Evolutionary conservation across 2,329 filamentous ascomycete species (phyloP).

Genomic region (Metarhizium album): DNA sequence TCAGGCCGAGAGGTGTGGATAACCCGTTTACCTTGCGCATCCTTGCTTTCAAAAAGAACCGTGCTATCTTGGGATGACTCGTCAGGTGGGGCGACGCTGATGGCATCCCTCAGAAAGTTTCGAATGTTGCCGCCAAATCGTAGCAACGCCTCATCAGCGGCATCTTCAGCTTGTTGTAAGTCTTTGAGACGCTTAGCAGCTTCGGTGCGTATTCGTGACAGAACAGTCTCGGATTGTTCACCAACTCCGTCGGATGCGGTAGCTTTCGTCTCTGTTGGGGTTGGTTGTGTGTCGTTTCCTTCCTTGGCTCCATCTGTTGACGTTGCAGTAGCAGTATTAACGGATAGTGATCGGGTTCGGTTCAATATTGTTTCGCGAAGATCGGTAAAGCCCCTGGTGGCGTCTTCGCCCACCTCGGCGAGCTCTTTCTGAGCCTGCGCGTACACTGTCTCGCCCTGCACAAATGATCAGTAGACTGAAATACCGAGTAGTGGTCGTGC

Average conservation of each 20-base stretch:
- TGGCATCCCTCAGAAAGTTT: constrained; percentile 82
- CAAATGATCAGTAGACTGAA: constrained; percentile 2
- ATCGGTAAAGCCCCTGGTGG: constrained; percentile 66
- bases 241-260: constrained; percentile 30
- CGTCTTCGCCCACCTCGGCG: constrained; percentile 66
- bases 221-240: constrained; percentile 49
- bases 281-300: constrained; percentile 29
- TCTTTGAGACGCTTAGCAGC: constrained; percentile 78
- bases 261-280: constrained; percentile 32
- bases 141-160: constrained; percentile 87
- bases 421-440: constrained; percentile 82
- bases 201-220: constrained; percentile 65
- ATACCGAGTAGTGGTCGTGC: background rate
- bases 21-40: constrained; percentile 78
- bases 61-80: constrained; percentile 42
- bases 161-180: constrained; percentile 85
- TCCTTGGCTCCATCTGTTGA: constrained; percentile 19
- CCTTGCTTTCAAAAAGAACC: constrained; percentile 88
- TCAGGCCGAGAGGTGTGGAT: constrained; percentile 93
- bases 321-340: constrained; percentile 33
- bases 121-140: constrained; percentile 84
- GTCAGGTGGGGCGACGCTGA: constrained; percentile 70
- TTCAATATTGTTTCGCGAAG: constrained; percentile 57
- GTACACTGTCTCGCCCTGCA: constrained; percentile 68
- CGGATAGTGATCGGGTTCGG: constrained; percentile 63